Evolutionary conservation across 2,329 filamentous ascomycete species (phyloP), one percentile per base, ranked within the genome.

Genomic region (Talaromyces pinophilus): DNA sequence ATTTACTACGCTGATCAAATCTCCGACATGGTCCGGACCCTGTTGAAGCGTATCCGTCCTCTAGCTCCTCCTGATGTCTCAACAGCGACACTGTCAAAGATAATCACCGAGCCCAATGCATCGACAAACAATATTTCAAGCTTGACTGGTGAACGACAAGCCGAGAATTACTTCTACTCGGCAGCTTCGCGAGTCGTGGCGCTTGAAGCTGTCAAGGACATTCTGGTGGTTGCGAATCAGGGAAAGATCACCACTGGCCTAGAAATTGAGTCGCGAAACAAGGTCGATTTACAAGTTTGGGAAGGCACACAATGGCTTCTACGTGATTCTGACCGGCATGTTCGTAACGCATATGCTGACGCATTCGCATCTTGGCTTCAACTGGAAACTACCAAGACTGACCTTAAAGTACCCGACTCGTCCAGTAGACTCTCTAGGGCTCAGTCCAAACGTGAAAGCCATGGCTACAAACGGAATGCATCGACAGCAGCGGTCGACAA

Each of bases 1-100:
- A 89, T 97, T 38, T 99, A 99, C 81, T 99, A 99, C 76, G 92
- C 92, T 1, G 94, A 98, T 72, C 95, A 99, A 78, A 92, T 98
- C 64, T 89, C 91, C 1, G 95, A 99, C 78, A 97, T 98, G 92
- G 88, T 97, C 62, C 86, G 88, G 22, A 88, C 92, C 0, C 89
- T 98, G 54, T 81, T 98, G 17, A 81, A 86, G 35, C 89, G 92
- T 22, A 83, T 98, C 35, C 95, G 91, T 77, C 92, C 93, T 2
- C 81, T 82, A 11, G 68, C 75, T 17, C 74, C 77, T 46, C 80
- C 83, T 2, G 80, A 81, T 17, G 76, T 82, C 15, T 74, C 82
- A 5, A 78, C 77, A 52, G 62, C 40, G 13, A 74, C 78, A 15
- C 81, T 81, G 4, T 80, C 82, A 38, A 83, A 83, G 3, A 83